Evolutionary conservation across 106 monocot genomes (phyloP).

Genomic region (Allium cepa): DNA sequence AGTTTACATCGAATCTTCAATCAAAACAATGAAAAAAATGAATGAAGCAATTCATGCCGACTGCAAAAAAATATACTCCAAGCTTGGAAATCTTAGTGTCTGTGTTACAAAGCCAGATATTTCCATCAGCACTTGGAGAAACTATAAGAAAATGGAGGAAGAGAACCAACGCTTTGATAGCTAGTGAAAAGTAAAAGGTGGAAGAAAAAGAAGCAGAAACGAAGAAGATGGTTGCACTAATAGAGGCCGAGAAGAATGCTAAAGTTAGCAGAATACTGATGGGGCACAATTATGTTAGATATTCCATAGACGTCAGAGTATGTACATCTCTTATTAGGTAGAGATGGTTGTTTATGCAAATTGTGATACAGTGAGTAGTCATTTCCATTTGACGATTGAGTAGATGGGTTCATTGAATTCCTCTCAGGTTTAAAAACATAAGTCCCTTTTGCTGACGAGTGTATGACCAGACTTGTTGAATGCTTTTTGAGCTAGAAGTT

Average conservation of each 20-base stretch:
- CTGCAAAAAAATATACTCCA: conserved; percentile 86
- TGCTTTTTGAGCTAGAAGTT: too few relatives aligned
- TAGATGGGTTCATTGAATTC: too few relatives aligned
- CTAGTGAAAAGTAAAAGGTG: conserved; percentile 90
- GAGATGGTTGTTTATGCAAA: too few relatives aligned
- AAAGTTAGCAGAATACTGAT: conserved; percentile 93
- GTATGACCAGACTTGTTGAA: too few relatives aligned
- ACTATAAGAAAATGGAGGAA: conserved; percentile 97
- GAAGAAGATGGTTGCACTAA: conserved; percentile 82
- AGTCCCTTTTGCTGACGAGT: too few relatives aligned
- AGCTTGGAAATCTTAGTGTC: conserved; percentile 90
- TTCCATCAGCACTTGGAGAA: conserved; percentile 58
- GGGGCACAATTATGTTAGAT: conserved; percentile 44
- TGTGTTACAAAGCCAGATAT: conserved; percentile 95
- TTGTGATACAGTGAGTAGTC: too few relatives aligned
- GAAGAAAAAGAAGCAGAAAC: conserved; percentile 96
- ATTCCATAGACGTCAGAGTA: too few relatives aligned
- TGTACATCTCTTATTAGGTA: too few relatives aligned
- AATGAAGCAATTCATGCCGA: conserved; percentile 93
- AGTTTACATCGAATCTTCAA: conserved; percentile 99
- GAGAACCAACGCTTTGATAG: conserved; percentile 85
- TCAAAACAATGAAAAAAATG: conserved; percentile 99
- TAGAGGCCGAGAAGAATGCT: conserved; percentile 92
- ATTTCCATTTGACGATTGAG: too few relatives aligned
- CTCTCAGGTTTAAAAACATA: too few relatives aligned